phyloP scores from a whole-genome alignment of 306 rosid genomes.

The Prunus armeniaca region DNA sequence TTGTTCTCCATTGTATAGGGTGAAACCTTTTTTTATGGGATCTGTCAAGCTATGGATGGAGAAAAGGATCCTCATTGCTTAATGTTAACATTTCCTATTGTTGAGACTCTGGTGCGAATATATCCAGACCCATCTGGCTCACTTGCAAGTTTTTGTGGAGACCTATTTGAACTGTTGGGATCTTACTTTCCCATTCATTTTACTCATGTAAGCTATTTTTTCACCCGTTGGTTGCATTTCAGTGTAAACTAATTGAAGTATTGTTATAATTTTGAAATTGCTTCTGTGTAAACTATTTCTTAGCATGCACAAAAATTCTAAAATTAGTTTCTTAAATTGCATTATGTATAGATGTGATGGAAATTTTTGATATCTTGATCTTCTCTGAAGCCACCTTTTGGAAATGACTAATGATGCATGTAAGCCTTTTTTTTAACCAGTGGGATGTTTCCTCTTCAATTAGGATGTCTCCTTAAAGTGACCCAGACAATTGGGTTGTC shows the following conservation, averaged over 20 bases:
- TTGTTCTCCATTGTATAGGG: conserved; percentile 54
- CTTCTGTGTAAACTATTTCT: not conserved
- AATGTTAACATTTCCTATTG: conserved; percentile 60
- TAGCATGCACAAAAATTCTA: not conserved
- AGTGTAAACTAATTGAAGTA: not conserved
- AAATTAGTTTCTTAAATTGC: not conserved
- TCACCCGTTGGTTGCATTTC: not conserved
- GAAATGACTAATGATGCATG: not conserved
- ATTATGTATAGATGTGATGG: not conserved
- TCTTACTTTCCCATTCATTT: conserved; percentile 96
- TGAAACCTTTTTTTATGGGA: conserved; percentile 65
- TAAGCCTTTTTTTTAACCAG: not conserved
- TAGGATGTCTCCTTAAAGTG: not conserved
- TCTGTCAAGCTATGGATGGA: conserved; percentile 81
- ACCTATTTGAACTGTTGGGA: conserved; percentile 71
- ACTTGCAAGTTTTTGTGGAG: conserved; percentile 57
- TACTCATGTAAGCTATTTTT: conserved; percentile 76
- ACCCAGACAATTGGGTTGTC: not conserved
- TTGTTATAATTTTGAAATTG: conserved; percentile 2
- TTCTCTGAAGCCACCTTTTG: not conserved
- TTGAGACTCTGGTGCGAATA: conserved; percentile 55
- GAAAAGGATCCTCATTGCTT: conserved; percentile 96
- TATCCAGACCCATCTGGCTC: conserved; percentile 75
- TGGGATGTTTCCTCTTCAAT: not conserved
- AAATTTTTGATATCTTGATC: not conserved